Evolutionary conservation across 1,284 basidiomycete species (phyloP).

Genomic region (Puccinia brachypodii): DNA sequence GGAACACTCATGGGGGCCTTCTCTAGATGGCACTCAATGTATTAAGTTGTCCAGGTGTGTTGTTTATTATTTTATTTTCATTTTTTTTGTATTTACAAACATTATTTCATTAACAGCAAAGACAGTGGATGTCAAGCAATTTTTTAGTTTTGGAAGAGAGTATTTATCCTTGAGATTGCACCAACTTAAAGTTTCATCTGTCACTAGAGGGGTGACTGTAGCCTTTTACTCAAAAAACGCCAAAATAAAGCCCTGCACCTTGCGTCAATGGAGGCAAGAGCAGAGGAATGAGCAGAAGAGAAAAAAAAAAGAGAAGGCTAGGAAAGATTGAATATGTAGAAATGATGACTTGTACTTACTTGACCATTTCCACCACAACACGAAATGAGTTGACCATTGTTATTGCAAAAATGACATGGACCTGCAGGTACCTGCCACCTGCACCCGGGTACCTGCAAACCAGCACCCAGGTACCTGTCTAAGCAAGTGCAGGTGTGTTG

Average conservation of each 20-base stretch:
- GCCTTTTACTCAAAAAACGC: slow-evolving; percentile 9
- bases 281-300: background rate
- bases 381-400: too few species aligned
- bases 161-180: background rate
- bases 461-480: too few species aligned
- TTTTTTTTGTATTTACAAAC: background rate
- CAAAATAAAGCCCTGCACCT: background rate
- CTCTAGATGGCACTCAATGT: background rate
- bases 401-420: too few species aligned
- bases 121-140: background rate
- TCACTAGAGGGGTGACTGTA: background rate
- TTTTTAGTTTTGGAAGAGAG: background rate
- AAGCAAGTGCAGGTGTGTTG: too few species aligned
- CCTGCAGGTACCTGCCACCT: too few species aligned
- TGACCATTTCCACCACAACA: too few species aligned
- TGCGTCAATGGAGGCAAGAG: background rate
- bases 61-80: background rate
- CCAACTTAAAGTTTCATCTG: background rate
- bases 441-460: too few species aligned
- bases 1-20: slow-evolving; percentile 3
- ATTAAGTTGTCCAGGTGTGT: background rate
- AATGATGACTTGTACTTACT: too few species aligned
- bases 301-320: background rate
- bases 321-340: too few species aligned
- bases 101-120: background rate